Conservation (phyloP, 2,329 filamentous ascomycete genomes). For the Trichoderma aggressivum region DNA sequence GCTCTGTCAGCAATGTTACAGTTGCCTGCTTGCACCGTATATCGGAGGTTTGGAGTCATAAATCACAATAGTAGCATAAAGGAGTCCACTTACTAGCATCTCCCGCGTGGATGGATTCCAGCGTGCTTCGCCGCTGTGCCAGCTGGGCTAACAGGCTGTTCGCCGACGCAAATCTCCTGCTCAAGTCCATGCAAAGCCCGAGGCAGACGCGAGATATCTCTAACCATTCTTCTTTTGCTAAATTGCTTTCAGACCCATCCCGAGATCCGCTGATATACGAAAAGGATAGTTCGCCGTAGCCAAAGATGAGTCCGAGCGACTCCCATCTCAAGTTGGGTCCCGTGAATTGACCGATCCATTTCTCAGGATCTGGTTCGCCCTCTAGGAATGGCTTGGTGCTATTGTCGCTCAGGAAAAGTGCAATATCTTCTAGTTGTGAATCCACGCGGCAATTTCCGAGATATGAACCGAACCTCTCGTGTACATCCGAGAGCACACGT, state of each 20-base stretch:
- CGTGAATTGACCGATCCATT: slow-evolving; percentile 40
- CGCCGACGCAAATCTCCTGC: slow-evolving; percentile 25
- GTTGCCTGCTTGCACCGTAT: neutral
- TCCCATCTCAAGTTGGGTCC: slow-evolving; percentile 43
- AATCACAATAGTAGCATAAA: neutral
- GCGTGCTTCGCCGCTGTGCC: slow-evolving; percentile 31
- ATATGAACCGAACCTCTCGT: slow-evolving; percentile 30
- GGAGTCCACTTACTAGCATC: slow-evolving; percentile 37
- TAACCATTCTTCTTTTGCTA: neutral
- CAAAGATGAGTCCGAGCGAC: slow-evolving; percentile 38
- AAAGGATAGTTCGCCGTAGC: neutral
- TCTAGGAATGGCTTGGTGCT: slow-evolving; percentile 36
- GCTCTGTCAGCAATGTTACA: neutral
- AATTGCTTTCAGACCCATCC: neutral
- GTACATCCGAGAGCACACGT: slow-evolving; percentile 33
- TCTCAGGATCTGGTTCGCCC: slow-evolving; percentile 31
- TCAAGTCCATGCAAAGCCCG: slow-evolving; percentile 19
- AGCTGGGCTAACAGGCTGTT: slow-evolving; percentile 41
- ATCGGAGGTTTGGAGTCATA: neutral
- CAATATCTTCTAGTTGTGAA: slow-evolving; percentile 35
- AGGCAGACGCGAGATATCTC: slow-evolving; percentile 19
- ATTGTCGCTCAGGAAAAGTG: slow-evolving; percentile 36
- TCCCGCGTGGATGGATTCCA: slow-evolving; percentile 38
- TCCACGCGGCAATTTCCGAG: slow-evolving; percentile 27
- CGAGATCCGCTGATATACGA: neutral